Evolutionary conservation across 352 stramenopile species (phyloP), one percentile per base, ranked within the genome.

Genomic region (Phytophthora idaei): DNA sequence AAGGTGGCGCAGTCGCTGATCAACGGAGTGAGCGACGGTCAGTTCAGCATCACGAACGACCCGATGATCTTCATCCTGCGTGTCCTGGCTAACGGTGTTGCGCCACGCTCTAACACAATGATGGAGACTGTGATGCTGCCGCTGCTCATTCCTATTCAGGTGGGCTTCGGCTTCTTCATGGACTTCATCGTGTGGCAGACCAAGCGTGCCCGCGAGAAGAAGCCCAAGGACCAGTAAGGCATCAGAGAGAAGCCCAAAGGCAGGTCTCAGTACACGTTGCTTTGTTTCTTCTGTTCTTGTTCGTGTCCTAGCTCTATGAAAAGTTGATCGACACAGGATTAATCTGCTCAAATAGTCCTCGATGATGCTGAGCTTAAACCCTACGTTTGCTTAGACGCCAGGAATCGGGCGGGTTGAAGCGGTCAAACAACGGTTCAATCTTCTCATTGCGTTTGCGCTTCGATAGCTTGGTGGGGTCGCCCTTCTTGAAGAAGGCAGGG

Each of bases 391-490:
- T 98, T 44, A 99, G 86, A 53, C 98, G 92, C 97, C 97, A 99
- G 3, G 96, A 79, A 76, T 99, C 96, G 25, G 96, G 95, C 5
- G 96, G 96, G 78, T 99, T 99, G 85, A 99, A 99, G 45, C 96
- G 86, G 85, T 99, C 97, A 85, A 98, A 99, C 14, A 99, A 83
- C 36, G 98, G 98, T 71, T 99, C 97, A 64, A 99, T 99, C 84
- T 99, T 99, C 82, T 99, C 96, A 72, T 97, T 98, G 41, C 97
- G 92, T 74, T 99, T 99, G 53, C 92, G 87, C 78, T 98, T 98
- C 8, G 97, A 98, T 42, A 99, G 92, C 74, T 98, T 98, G 64
- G 98, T 98, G 8, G 97, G 94, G 75, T 99, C 97, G 11, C 96
- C 95, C 66, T 97, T 95, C 76, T 98, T 98, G 79, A 99, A 99